Evolutionary conservation across 1,284 basidiomycete genomes (phyloP).

Genomic region (Trichosporon sp.): DNA sequence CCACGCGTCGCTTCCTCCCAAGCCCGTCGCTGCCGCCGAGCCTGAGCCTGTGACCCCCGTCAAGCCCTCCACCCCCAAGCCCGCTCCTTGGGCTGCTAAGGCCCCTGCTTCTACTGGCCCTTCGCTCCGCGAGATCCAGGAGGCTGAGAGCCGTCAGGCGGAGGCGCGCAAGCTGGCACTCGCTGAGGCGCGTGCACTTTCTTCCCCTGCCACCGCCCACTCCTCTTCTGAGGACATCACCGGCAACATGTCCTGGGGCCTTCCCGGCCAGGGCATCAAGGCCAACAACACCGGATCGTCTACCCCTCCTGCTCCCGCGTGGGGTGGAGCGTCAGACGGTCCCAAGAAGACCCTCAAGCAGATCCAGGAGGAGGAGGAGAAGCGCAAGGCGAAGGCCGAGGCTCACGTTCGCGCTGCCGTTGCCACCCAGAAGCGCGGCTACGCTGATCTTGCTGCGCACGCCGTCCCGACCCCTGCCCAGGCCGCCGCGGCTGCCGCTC

Average conservation of each 20-base stretch:
- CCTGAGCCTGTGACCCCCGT: conserved; percentile 9
- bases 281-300: conserved; percentile 28
- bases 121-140: conserved; percentile 90
- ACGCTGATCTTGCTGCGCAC: conserved; percentile 74
- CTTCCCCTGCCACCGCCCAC: conserved; percentile 48
- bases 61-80: conserved; percentile 25
- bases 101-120: conserved; percentile 52
- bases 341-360: conserved; percentile 95
- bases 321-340: conserved; percentile 43
- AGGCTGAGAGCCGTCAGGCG: conserved; percentile 76
- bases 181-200: conserved; percentile 56
- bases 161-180: conserved; percentile 65
- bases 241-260: conserved; percentile 50
- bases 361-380: conserved; percentile 96
- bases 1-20: conserved; percentile 35
- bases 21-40: conserved; percentile 22
- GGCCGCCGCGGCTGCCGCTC: conserved; percentile 56
- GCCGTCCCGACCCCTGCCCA: conserved; percentile 54
- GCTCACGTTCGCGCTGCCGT: conserved; percentile 27
- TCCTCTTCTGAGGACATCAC: conserved; percentile 35
- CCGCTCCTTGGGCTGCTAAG: conserved; percentile 47
- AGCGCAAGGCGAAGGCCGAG: conserved; percentile 61
- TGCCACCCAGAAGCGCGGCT: conserved; percentile 59
- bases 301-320: conserved; percentile 45
- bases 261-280: conserved; percentile 38